Percentiles rank a stretch among this genome's conserved stretches.
These are phyloP conservation scores for Sarocladium brachiariae DNA, from an alignment of 2,329 filamentous ascomycete genomes.

Conservation along the genomic window DNA sequence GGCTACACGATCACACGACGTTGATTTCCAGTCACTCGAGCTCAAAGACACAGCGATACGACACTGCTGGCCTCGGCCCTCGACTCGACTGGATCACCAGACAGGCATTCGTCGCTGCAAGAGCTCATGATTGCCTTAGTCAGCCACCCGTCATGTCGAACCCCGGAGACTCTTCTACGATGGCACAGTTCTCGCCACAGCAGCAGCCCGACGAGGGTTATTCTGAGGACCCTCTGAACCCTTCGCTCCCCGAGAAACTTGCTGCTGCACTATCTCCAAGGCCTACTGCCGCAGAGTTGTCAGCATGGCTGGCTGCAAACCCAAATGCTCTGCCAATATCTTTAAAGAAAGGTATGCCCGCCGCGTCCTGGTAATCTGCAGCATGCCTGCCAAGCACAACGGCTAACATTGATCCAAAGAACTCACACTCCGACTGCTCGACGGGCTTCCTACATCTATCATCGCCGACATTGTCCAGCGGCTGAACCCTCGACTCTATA, in stretches of 20 bases:
- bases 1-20: background rate
- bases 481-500: slow-evolving; percentile 77
- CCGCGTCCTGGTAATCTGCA: too few species aligned
- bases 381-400: background rate
- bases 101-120: too few species aligned
- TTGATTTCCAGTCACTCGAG: background rate
- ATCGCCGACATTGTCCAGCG: slow-evolving; percentile 75
- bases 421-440: slow-evolving; percentile 71
- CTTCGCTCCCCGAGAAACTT: slow-evolving; percentile 25
- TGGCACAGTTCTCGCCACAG: slow-evolving; percentile 43
- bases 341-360: slow-evolving; percentile 44
- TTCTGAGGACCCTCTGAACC: slow-evolving; percentile 63
- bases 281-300: slow-evolving; percentile 36
- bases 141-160: background rate
- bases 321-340: slow-evolving; percentile 41
- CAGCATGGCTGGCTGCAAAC: slow-evolving; percentile 43
- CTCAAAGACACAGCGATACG: background rate
- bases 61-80: too few species aligned
- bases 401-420: slow-evolving; percentile 42
- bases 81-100: too few species aligned
- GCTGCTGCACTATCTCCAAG: slow-evolving; percentile 26
- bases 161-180: slow-evolving; percentile 14
- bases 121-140: background rate
- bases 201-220: slow-evolving; percentile 77
- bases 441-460: slow-evolving; percentile 70